Base-by-base conservation (phyloP, 371 early-diverging fungal genomes). In the Dinochytrium kinnereticum region DNA sequence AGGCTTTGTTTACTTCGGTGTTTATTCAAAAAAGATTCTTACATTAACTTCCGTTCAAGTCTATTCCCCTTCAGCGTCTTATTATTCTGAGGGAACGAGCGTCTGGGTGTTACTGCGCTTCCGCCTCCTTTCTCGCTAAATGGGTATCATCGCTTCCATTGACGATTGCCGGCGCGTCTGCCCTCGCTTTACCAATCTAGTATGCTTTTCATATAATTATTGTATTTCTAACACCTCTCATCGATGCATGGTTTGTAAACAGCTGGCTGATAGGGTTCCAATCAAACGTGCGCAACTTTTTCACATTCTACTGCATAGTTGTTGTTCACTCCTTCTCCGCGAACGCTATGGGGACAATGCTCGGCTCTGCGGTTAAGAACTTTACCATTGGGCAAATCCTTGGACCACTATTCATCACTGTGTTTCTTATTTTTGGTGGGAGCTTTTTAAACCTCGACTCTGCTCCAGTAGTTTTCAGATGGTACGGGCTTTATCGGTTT, bases 51-150 rank as follows among this genome's bases (percentile, higher is more conserved):
- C n/a, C n/a, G n/a, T n/a, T n/a, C 7, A 44, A 44, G 44, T 69
- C 79, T 33, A 84, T 85, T 51, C 78, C 83, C 0, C 64, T 71
- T n/a, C 78, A 86, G 53, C 80, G 84, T 53, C 64, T 64, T 38
- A 85, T 89, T 68, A 82, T 89, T 59, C 78, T 74, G n/a, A 75
- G 87, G 30, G 90, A 89, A 70, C 77, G 88, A 28, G 81, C 83
- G 21, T 72, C 82, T 38, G 86, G 86, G 13, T 72, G 84, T 21
- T 89, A 87, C 78, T 50, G 81, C 10, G 78, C 85, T 13, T 71
- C 80, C 31, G 57, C 78, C 13, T 86, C 83, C n/a, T 89, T 74
- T 69, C 30, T 84, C 37, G 84, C 87, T 30, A 87, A 88, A 79
- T 70, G 82, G 57, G 31, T 84, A 3, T 77, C 85, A 19, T 65